phyloP scores from a whole-genome alignment of 2,329 filamentous ascomycete species.

The Aspergillus sp. region DNA sequence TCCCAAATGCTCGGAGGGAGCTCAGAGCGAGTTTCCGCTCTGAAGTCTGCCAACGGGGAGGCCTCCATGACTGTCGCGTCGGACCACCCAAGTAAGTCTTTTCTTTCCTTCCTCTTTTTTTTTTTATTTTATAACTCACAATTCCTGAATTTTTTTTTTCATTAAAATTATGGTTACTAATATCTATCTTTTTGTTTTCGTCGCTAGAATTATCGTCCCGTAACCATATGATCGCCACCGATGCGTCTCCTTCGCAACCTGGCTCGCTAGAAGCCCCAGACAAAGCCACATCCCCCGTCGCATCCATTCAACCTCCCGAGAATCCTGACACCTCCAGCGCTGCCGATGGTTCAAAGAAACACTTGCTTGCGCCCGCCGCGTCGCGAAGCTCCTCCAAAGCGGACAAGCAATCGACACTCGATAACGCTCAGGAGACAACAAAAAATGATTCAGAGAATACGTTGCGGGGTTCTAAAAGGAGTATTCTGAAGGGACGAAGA shows the following conservation, averaged over 20 bases:
- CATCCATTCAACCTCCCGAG: conserved; percentile 11
- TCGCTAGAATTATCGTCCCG: conserved; percentile 19
- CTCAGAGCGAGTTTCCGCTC: conserved; percentile 23
- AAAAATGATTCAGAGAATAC: conserved; percentile 47
- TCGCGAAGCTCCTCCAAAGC: conserved; percentile 33
- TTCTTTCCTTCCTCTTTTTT: neutral
- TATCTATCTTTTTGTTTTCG: conserved; percentile 3
- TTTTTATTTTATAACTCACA: neutral
- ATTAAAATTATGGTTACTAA: conserved; percentile 7
- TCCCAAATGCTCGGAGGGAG: conserved; percentile 26
- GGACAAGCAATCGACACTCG: conserved; percentile 27
- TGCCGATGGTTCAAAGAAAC: conserved; percentile 27
- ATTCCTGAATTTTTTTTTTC: conserved; percentile 2
- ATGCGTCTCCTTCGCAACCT: conserved; percentile 16
- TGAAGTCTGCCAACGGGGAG: conserved; percentile 20
- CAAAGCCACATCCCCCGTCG: conserved; percentile 5
- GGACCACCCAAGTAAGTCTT: conserved; percentile 21
- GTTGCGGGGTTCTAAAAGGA: conserved; percentile 57
- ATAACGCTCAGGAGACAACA: conserved; percentile 25
- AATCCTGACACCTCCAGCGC: conserved; percentile 8
- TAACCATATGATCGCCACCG: conserved; percentile 13
- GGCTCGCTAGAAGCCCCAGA: conserved; percentile 9
- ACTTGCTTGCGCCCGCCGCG: conserved; percentile 29
- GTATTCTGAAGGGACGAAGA: conserved; percentile 54
- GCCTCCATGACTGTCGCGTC: conserved; percentile 28